Base-by-base conservation (phyloP, 805 yeast genomes). In the Saturnispora besseyi region DNA sequence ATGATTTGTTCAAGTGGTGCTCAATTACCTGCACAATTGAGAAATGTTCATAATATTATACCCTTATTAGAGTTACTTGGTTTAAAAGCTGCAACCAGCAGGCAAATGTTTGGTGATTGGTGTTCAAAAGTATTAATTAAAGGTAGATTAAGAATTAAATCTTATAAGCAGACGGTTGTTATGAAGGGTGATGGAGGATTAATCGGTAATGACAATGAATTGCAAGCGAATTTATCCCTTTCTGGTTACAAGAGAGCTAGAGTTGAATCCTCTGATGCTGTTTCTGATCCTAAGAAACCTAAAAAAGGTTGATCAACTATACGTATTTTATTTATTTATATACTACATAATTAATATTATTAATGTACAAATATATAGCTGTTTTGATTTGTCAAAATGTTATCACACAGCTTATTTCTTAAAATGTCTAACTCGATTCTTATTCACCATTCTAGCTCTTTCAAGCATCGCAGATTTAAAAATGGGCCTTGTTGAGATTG, bases 101-200 rank as follows among this genome's bases (percentile, higher is more conserved):
- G 77, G 30, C 74, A 74, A 32, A 77, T 84, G 24, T 68, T 84
- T 52, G 74, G 78, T 13, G 77, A 74, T 37, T 75, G 75, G 56
- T 80, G 96, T 0, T 75, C 79, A 28, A 72, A 76, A 22, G 93
- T 77, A 0, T 71, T 89, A 43, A 68, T 84, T 32, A 84, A 77
- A 55, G 96, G 96, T 1, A 70, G 88, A 55, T 68, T 90, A 57
- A 75, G 96, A 53, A 68, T 75, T 29, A 78, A 79, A 58, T 79
- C 90, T 53, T 83, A 84, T 60, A 90, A 89, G 60, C 96, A 90
- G 62, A 81, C 86, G 0, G 69, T 84, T 3, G 72, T 69, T 47
- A 63, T 78, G 2, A 82, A 79, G 26, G 89, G 82, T 10, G 76
- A 74, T 41, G 60, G 55, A 10, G 55, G 55, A 12, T 44, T 64